Conservation (phyloP, 345 rosid species). For the Lepidium africanum region DNA sequence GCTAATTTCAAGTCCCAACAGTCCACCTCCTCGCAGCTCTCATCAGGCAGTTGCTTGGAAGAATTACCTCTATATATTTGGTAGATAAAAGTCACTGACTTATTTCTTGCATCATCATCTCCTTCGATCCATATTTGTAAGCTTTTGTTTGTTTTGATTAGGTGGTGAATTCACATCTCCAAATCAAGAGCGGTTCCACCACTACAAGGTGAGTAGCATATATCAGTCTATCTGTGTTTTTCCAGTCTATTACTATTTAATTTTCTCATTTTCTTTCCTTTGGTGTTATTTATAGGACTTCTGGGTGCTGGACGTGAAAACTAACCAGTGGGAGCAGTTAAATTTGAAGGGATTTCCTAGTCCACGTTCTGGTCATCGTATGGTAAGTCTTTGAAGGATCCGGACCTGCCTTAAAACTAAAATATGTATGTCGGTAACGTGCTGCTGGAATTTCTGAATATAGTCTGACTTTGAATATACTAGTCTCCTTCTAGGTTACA, state of each 20-base stretch:
- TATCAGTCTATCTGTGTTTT: not conserved
- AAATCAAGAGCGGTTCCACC: conserved; percentile 94
- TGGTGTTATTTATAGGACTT: conserved; percentile 49
- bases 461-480: not conserved
- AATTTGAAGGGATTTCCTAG: conserved; percentile 87
- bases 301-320: conserved; percentile 89
- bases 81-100: conserved; percentile 28
- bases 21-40: conserved; percentile 98
- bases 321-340: conserved; percentile 93
- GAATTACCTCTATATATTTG: conserved; percentile 88
- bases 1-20: conserved; percentile 78
- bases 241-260: not conserved
- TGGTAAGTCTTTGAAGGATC: conserved; percentile 44
- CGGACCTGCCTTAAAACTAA: not conserved
- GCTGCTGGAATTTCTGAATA: not conserved
- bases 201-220: conserved; percentile 62
- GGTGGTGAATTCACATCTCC: conserved; percentile 99
- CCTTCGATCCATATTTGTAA: not conserved
- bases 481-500: not conserved
- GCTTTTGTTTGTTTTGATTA: conserved; percentile 11
- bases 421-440: not conserved
- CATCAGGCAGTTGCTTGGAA: conserved; percentile 98
- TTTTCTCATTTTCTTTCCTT: not conserved
- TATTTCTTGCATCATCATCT: not conserved
- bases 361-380: conserved; percentile 95